These are phyloP conservation scores for Rhodotorula paludigena DNA, from an alignment of 768 basidiomycete species.

Conservation along the genomic window DNA sequence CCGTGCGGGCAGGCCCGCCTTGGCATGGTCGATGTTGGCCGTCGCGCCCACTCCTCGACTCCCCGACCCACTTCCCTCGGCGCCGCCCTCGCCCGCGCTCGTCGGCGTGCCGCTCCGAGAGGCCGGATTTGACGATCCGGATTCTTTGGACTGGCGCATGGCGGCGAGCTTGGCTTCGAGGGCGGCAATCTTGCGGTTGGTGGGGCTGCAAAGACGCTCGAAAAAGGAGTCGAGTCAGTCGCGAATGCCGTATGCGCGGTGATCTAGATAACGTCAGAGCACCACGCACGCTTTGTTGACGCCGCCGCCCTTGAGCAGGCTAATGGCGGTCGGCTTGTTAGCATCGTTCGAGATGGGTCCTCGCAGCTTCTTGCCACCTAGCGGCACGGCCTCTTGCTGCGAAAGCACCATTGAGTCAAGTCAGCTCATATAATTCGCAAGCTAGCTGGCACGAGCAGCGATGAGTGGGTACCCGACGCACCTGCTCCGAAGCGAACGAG, in stretches of 20 bases:
- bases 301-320: slow-evolving; percentile 70
- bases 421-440: slow-evolving; percentile 19
- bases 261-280: too few species aligned
- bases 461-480: slow-evolving; percentile 38
- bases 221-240: background rate
- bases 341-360: slow-evolving; percentile 51
- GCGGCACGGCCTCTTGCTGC: background rate
- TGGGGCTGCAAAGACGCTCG: slow-evolving; percentile 52
- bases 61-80: too few species aligned
- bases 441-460: slow-evolving; percentile 23
- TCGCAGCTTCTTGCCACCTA: background rate
- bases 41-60: background rate
- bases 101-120: background rate
- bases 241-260: background rate
- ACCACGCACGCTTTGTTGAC: slow-evolving; percentile 54
- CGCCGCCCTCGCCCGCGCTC: background rate
- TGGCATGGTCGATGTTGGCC: background rate
- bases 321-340: slow-evolving; percentile 74
- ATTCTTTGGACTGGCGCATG: slow-evolving; percentile 47
- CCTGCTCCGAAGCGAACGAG: slow-evolving; percentile 80
- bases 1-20: slow-evolving; percentile 20
- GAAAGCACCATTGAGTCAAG: too few species aligned
- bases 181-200: slow-evolving; percentile 80
- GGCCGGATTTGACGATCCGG: background rate
- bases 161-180: slow-evolving; percentile 92